A percentile compares a stretch with the other conserved stretches of the same genome.
These are phyloP conservation scores for Seminavis robusta DNA, from an alignment of 108 stramenopile species.

Conservation along the genomic window DNA sequence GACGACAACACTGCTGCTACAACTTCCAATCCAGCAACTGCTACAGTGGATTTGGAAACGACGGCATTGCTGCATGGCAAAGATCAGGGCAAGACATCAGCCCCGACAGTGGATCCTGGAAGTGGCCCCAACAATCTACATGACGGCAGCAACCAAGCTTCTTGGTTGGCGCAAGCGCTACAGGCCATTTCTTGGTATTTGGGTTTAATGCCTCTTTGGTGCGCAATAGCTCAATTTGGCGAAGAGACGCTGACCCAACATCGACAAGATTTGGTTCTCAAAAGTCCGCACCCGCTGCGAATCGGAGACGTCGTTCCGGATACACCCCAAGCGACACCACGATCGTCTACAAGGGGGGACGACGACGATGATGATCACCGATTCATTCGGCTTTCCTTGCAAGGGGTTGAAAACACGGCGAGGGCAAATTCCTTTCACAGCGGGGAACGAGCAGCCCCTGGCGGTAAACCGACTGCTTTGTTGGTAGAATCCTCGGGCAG, in stretches of 20 bases:
- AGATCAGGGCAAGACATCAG: background rate
- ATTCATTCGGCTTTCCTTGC: background rate
- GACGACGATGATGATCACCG: background rate
- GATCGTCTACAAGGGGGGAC: background rate
- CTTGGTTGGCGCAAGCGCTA: background rate
- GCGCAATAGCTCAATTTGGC: constrained; percentile 49
- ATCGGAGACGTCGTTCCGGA: constrained; percentile 59
- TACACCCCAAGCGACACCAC: constrained; percentile 9
- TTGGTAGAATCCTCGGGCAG: too few relatives aligned
- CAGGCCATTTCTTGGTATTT: constrained; percentile 55
- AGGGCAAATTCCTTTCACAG: background rate
- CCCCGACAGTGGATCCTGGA: background rate
- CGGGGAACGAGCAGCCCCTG: background rate
- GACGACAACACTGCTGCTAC: too few relatives aligned
- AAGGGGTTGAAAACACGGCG: background rate
- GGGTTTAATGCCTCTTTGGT: constrained; percentile 70
- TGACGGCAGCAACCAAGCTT: too few relatives aligned
- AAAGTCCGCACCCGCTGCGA: constrained; percentile 76
- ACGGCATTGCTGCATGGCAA: background rate
- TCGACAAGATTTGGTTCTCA: constrained; percentile 49
- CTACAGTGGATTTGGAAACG: background rate
- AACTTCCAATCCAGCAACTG: background rate
- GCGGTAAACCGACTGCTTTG: too few relatives aligned
- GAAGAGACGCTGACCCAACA: constrained; percentile 41
- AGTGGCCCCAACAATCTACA: background rate